Evolutionary conservation across 495 filamentous ascomycete species (phyloP).

Genomic region (Trichoderma virens): DNA sequence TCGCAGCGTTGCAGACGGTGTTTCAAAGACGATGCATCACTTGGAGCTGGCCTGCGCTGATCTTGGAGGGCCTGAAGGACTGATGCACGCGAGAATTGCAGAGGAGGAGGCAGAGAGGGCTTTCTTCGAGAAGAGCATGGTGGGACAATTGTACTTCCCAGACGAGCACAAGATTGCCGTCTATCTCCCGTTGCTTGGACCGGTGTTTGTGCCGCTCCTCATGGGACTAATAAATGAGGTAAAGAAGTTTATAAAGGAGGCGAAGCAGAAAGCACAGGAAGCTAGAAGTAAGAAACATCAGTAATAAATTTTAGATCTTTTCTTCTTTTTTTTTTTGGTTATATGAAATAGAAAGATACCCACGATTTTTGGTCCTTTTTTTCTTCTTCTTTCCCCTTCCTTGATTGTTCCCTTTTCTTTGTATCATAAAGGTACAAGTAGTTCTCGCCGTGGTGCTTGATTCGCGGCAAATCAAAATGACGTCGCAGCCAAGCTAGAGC

Average conservation of each 20-base stretch:
- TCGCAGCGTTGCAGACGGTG: constrained; percentile 72
- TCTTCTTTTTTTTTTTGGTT: neutral
- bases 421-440: neutral
- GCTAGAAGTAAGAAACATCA: constrained; percentile 25
- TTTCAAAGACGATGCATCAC: constrained; percentile 68
- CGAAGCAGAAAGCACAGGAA: constrained; percentile 25
- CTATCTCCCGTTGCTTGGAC: constrained; percentile 84
- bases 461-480: neutral
- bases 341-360: constrained; percentile 5
- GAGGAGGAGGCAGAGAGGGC: constrained; percentile 85
- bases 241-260: constrained; percentile 45
- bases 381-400: neutral
- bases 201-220: constrained; percentile 82
- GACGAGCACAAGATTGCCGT: constrained; percentile 99
- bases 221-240: constrained; percentile 78
- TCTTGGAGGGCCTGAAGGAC: constrained; percentile 50
- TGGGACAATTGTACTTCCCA: constrained; percentile 93
- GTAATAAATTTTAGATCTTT: constrained; percentile 9
- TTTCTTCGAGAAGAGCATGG: constrained; percentile 99
- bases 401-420: neutral
- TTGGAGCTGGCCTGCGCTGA: constrained; percentile 68
- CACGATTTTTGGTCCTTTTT: neutral
- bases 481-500: neutral
- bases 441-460: neutral
- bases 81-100: constrained; percentile 74